phyloP scores from a whole-genome alignment of 768 basidiomycete species.

The Leucocoprinus leucothites region DNA sequence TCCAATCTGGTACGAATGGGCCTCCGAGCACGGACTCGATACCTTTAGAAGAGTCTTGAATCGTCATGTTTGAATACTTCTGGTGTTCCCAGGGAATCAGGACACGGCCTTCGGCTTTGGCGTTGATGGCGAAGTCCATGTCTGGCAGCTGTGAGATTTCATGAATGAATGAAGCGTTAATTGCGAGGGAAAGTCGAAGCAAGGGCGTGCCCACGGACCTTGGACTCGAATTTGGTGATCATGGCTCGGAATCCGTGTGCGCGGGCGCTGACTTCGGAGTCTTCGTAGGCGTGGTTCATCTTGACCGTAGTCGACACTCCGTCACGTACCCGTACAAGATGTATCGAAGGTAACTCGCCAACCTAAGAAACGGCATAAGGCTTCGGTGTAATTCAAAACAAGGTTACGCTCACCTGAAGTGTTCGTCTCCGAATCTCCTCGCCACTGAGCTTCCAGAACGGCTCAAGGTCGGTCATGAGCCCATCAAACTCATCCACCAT shows the following conservation, averaged over 20 bases:
- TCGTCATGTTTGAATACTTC: conserved; percentile 68
- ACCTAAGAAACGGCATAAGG: conserved; percentile 37
- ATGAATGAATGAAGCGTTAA: neutral
- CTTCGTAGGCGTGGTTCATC: conserved; percentile 56
- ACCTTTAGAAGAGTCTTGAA: conserved; percentile 45
- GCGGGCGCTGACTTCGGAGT: conserved; percentile 70
- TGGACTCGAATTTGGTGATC: conserved; percentile 64
- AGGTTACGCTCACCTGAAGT: conserved; percentile 38
- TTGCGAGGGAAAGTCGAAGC: conserved; percentile 15
- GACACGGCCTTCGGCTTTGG: conserved; percentile 90
- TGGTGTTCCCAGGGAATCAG: conserved; percentile 90
- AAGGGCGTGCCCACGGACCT: too few relatives aligned
- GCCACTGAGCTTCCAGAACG: conserved; percentile 78
- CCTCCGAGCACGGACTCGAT: conserved; percentile 57
- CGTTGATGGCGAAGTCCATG: conserved; percentile 93
- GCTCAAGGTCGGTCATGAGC: conserved; percentile 74
- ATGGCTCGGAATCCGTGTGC: conserved; percentile 76
- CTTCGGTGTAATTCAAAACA: neutral
- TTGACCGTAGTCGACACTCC: conserved; percentile 62
- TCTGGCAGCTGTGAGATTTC: conserved; percentile 65
- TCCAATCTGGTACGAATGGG: conserved; percentile 82
- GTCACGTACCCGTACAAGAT: conserved; percentile 74
- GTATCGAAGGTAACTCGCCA: conserved; percentile 77
- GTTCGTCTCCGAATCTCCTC: conserved; percentile 68
- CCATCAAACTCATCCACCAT: conserved; percentile 91